Evolutionary conservation across 2,329 filamentous ascomycete genomes (phyloP), one percentile per base, ranked within the genome.

Genomic region (Monilinia polystroma): DNA sequence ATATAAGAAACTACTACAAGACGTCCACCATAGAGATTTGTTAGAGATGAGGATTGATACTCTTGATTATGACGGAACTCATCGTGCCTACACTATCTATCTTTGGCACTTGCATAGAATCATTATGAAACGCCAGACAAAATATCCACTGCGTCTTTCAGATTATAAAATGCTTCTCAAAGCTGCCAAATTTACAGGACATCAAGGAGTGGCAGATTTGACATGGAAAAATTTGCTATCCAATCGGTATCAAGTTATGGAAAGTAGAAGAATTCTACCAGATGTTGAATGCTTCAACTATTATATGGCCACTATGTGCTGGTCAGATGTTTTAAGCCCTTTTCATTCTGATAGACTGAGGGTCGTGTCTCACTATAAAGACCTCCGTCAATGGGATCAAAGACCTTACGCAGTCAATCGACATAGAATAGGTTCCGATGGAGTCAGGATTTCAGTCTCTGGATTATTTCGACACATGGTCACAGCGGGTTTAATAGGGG

Each of bases 161-260:
- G 83, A 87, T 65, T 85, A 84, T 73, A 80, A 76, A 3, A 79
- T 83, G 67, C 77, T 87, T 4, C 76, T 88, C n/a, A 78, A 80
- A 64, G 82, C 81, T 71, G 82, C 84, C 32, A 77, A 80, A 29
- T 78, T 79, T 10, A 79, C 82, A 66, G 83, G 82, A 3, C 77
- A 83, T 73, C 75, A 70, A 1, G 66, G 70, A 2, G 75, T 82
- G 69, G 83, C 83, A 5, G 74, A 78, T 12, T 71, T 74, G 1
- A 70, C 84, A 18, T 87, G 85, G 84, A 68, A 75, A 10, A 74
- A 76, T 11, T 79, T 85, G 76, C 67, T 73, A 64, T 74, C 20
- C 74, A 79, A 54, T 71, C 45, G 51, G 32, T 43, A 43, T 32
- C 35, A 65, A 18, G 45, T 41, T 2, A 49, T 16, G 29, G 35